Evolutionary conservation across 495 filamentous ascomycete genomes (phyloP).

Genomic region (Aspergillus campestris): DNA sequence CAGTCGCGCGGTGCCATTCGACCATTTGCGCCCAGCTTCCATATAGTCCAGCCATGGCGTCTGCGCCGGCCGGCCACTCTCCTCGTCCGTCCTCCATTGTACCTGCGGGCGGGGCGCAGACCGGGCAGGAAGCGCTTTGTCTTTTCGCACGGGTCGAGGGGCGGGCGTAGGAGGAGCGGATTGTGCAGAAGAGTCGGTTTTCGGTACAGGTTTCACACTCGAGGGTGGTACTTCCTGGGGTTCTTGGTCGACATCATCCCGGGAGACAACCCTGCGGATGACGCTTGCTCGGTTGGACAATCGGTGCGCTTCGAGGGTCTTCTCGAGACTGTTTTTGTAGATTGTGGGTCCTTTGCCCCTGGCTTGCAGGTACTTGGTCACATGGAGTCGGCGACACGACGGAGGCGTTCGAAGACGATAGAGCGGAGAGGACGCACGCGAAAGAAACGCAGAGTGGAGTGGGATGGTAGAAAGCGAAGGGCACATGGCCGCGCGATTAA

Average conservation of each 20-base stretch:
- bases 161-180: background rate
- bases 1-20: conserved; percentile 20
- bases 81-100: conserved; percentile 10
- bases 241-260: background rate
- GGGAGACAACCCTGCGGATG: conserved; percentile 27
- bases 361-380: conserved; percentile 10
- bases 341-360: conserved; percentile 15
- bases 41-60: conserved; percentile 26
- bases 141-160: background rate
- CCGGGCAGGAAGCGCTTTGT: background rate
- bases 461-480: background rate
- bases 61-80: conserved; percentile 10
- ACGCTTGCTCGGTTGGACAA: conserved; percentile 35
- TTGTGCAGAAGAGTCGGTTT: background rate
- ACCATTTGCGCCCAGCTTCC: background rate
- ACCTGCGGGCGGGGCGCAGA: background rate
- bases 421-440: conserved; percentile 8
- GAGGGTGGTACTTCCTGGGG: conserved; percentile 5
- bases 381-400: background rate
- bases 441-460: background rate
- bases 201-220: background rate
- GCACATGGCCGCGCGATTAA: conserved; percentile 23
- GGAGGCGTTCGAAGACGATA: background rate
- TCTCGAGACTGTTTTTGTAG: conserved; percentile 28
- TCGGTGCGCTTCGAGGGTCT: conserved; percentile 47